phyloP scores from a whole-genome alignment of 257 asterid species.

The Datura wrightii region DNA sequence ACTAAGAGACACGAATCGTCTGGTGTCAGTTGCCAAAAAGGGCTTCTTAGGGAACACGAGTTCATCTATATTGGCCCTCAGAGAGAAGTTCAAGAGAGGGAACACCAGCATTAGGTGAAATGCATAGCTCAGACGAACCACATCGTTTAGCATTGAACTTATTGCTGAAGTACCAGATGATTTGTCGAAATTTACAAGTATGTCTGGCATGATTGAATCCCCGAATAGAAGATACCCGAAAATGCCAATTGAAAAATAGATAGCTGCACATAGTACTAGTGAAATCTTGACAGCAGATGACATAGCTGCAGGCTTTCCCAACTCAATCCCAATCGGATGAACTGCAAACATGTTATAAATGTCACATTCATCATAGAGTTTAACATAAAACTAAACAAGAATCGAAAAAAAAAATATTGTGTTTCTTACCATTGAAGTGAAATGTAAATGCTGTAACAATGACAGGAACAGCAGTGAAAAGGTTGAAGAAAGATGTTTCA shows the following conservation, averaged over 20 bases:
- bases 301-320: constrained; percentile 80
- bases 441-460: constrained; percentile 92
- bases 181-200: constrained; percentile 82
- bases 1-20: constrained; percentile 66
- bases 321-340: constrained; percentile 87
- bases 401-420: neutral
- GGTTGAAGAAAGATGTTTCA: constrained; percentile 79
- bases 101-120: constrained; percentile 84
- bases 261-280: constrained; percentile 70
- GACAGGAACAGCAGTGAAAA: constrained; percentile 90
- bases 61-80: constrained; percentile 82
- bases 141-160: constrained; percentile 56
- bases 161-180: constrained; percentile 56
- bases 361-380: neutral
- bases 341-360: constrained; percentile 51
- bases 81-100: constrained; percentile 83
- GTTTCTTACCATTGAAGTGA: constrained; percentile 83
- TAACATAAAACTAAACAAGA: neutral
- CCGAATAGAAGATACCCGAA: constrained; percentile 94
- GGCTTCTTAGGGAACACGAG: constrained; percentile 67
- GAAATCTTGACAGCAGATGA: constrained; percentile 69
- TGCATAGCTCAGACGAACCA: constrained; percentile 82
- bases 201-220: constrained; percentile 86
- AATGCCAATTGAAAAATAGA: constrained; percentile 78
- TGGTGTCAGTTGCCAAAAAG: constrained; percentile 51